These are phyloP conservation scores for Apiospora hydei DNA, from an alignment of 2,329 filamentous ascomycete species.

Conservation along the genomic window DNA sequence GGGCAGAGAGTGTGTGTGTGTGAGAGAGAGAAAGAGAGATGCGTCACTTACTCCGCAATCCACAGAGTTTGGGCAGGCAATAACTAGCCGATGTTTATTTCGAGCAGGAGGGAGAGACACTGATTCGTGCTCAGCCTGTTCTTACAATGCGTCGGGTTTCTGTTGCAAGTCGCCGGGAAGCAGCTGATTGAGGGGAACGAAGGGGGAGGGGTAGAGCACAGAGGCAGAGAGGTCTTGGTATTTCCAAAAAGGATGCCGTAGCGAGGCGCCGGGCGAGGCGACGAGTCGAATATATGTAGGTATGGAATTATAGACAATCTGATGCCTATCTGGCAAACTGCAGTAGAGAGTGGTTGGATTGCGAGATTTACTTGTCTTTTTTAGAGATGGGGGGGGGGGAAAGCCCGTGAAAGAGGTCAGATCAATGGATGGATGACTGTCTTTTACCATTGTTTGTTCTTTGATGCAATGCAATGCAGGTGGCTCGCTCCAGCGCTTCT, in stretches of 20 bases:
- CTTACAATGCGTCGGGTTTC: slow-evolving; percentile 13
- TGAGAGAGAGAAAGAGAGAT: slow-evolving; percentile 8
- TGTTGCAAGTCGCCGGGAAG: not conserved
- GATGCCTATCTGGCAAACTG: not conserved
- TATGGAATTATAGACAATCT: not conserved
- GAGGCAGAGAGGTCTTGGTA: not conserved
- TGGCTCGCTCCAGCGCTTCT: slow-evolving; percentile 9
- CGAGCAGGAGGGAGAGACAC: slow-evolving; percentile 10
- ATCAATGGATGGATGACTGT: not conserved
- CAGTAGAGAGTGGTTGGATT: not conserved
- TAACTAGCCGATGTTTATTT: slow-evolving; percentile 24
- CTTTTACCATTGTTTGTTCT: slow-evolving; percentile 15
- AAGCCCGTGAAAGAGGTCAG: slow-evolving; percentile 8
- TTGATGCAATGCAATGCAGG: slow-evolving; percentile 21
- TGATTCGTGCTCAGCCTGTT: slow-evolving; percentile 14
- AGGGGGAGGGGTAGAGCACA: not conserved
- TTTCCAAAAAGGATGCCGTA: not conserved
- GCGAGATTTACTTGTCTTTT: slow-evolving; percentile 6
- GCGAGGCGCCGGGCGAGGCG: not conserved
- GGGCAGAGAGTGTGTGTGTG: too few species aligned
- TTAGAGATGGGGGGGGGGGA: not conserved
- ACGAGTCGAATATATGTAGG: not conserved
- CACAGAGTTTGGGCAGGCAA: slow-evolving; percentile 23
- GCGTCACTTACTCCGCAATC: slow-evolving; percentile 32
- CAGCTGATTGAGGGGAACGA: slow-evolving; percentile 10